Evolutionary conservation across 768 basidiomycete species (phyloP).

Genomic region (Mycena metata): DNA sequence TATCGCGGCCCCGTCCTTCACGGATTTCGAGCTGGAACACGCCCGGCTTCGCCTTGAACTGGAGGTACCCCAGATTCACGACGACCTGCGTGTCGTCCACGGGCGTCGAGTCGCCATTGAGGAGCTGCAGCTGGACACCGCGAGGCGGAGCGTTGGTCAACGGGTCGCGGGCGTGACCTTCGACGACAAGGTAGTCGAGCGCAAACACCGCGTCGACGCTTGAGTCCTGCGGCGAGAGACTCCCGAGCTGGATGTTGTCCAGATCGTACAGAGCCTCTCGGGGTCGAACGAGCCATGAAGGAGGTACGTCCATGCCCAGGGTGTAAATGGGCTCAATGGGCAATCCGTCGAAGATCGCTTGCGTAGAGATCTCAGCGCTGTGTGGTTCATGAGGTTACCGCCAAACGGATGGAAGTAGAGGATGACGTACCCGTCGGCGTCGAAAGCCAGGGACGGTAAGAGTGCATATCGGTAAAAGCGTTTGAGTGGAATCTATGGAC

Average conservation of each 20-base stretch:
- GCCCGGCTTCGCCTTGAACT: slow-evolving; percentile 95
- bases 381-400: slow-evolving; percentile 42
- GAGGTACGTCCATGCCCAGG: slow-evolving; percentile 90
- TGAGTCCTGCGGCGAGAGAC: slow-evolving; percentile 69
- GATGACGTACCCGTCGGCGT: slow-evolving; percentile 73
- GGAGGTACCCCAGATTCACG: slow-evolving; percentile 95
- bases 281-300: slow-evolving; percentile 95
- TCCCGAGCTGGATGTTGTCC: slow-evolving; percentile 91
- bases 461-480: slow-evolving; percentile 91
- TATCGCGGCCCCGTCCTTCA: slow-evolving; percentile 81
- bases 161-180: slow-evolving; percentile 92
- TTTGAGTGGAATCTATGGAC: slow-evolving; percentile 84
- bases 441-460: slow-evolving; percentile 68
- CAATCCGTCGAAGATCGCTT: slow-evolving; percentile 76
- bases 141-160: slow-evolving; percentile 79
- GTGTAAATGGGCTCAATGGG: slow-evolving; percentile 94
- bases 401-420: not conserved
- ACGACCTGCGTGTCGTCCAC: slow-evolving; percentile 94
- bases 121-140: slow-evolving; percentile 91
- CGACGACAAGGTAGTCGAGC: slow-evolving; percentile 92
- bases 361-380: slow-evolving; percentile 71
- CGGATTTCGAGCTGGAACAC: slow-evolving; percentile 88
- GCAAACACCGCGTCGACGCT: slow-evolving; percentile 86
- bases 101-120: slow-evolving; percentile 55
- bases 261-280: slow-evolving; percentile 91